Base-by-base conservation (phyloP, 2,329 filamentous ascomycete genomes). In the Neofusicoccum laricinum region DNA sequence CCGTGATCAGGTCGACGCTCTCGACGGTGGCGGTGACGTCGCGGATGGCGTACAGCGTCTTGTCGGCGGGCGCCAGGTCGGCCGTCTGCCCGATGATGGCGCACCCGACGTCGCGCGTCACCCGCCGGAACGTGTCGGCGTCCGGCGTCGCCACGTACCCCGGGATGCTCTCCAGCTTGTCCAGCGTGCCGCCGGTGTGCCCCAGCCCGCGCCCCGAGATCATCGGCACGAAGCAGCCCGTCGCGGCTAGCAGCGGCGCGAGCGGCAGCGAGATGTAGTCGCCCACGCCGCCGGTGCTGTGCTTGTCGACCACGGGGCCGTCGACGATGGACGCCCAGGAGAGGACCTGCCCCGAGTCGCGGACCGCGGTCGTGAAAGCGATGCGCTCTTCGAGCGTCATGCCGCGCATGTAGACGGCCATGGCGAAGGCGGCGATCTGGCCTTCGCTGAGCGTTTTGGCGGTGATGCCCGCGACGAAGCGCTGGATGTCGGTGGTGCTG, bases 171-270 rank as follows among this genome's bases (percentile, higher is more conserved):
- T 59, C 53, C 1, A 64, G 53, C 53, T 64, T 64, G 63, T 64
- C 63, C 17, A 64, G 53, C 17, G 63, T 64, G 21, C 63, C 63
- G 53, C 63, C 63, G 45, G 63, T 64, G 63, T 64, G 63, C 15
- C 63, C 63, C 15, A 64, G 55, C 3, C 63, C 63, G 25, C 63
- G 53, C 10, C 63, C 63, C 14, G 17, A 32, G 53, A 64, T 64
- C 63, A 64, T 64, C 30, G 63, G 63, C 21, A 64, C 63, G 63
- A 34, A 64, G 63, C 63, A 64, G 36, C 63, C 63, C 40, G 46
- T 46, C 1, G 53, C 53, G 2, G 63, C 63, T 10, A 64, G 53
- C 53, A 64, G 63, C 36, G 63, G 63, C 25, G 63, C 63, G 36
- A 64, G 53, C 34, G 63, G 63, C 38, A 64, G 46, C 32, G 41